phyloP scores from a whole-genome alignment of 176 grass and related monocot genomes.

The Cenchrus purpureus region DNA sequence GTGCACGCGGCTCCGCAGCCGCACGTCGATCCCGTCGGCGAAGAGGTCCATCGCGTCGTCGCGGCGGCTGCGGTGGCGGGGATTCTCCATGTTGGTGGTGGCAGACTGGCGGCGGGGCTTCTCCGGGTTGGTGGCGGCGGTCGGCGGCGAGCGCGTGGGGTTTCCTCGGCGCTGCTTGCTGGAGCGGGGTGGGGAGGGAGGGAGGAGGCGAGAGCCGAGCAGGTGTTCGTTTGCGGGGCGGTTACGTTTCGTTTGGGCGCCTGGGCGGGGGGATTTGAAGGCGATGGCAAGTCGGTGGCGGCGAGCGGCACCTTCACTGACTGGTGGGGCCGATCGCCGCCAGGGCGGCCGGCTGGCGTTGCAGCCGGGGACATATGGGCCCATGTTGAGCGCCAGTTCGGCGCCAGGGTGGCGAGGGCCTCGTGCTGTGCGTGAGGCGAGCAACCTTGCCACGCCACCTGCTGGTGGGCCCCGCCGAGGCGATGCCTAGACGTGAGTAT shows the following conservation, averaged over 20 bases:
- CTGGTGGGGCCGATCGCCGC: background rate
- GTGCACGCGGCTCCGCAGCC: background rate
- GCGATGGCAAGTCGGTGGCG: background rate
- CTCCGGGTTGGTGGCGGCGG: too few relatives aligned
- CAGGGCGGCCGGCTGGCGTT: background rate
- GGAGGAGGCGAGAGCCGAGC: background rate
- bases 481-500: too few relatives aligned
- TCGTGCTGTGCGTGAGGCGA: too few relatives aligned
- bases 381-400: background rate
- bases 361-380: background rate
- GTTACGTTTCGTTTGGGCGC: background rate
- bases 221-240: background rate
- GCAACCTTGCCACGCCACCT: too few relatives aligned
- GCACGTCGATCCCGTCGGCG: conserved; percentile 1
- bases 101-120: background rate
- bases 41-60: background rate
- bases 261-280: background rate
- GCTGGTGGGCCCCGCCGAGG: too few relatives aligned
- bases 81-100: background rate
- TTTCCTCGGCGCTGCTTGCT: background rate
- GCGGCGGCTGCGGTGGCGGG: too few relatives aligned
- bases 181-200: background rate
- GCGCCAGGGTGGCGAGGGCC: too few relatives aligned
- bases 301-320: background rate
- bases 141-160: too few relatives aligned